Evolutionary conservation across 257 asterid genomes (phyloP).

Genomic region (Nemophila menziesii): DNA sequence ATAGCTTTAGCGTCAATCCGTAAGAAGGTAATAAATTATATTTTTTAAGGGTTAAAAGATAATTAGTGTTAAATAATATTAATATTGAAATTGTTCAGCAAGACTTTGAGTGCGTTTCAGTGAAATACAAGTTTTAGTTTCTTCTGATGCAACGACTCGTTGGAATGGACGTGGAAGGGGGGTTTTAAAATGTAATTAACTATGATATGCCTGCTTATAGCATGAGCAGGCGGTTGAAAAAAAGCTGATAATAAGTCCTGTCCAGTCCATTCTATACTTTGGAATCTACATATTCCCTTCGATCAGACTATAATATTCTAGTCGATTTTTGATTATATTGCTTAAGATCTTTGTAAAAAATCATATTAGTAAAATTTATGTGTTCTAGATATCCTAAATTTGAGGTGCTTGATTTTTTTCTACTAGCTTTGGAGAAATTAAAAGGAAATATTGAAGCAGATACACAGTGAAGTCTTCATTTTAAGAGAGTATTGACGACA

Average conservation of each 20-base stretch:
- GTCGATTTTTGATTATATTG: constrained; percentile 20
- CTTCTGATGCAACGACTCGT: constrained; percentile 86
- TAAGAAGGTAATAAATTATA: constrained; percentile 44
- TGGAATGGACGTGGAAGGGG: constrained; percentile 98
- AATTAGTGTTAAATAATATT: too few relatives aligned
- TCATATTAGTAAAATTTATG: too few relatives aligned
- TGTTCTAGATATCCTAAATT: not conserved
- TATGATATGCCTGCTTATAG: constrained; percentile 68
- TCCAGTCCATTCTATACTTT: constrained; percentile 39
- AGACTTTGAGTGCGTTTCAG: constrained; percentile 75
- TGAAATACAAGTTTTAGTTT: constrained; percentile 54
- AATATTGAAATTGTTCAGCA: constrained; percentile 55
- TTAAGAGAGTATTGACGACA: too few relatives aligned
- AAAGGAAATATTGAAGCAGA: constrained; percentile 51
- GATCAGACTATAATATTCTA: constrained; percentile 35
- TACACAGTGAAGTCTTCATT: constrained; percentile 23
- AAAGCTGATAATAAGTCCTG: constrained; percentile 64
- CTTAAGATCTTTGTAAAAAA: constrained; percentile 13
- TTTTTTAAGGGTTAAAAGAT: too few relatives aligned
- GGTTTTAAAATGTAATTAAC: constrained; percentile 64
- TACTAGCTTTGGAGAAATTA: constrained; percentile 64
- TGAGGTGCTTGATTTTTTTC: constrained; percentile 4
- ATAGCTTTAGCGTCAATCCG: constrained; percentile 66
- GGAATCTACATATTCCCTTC: constrained; percentile 47
- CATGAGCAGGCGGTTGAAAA: constrained; percentile 51